phyloP scores from a whole-genome alignment of 2,329 filamentous ascomycete species.

The Thielaviopsis populi region DNA sequence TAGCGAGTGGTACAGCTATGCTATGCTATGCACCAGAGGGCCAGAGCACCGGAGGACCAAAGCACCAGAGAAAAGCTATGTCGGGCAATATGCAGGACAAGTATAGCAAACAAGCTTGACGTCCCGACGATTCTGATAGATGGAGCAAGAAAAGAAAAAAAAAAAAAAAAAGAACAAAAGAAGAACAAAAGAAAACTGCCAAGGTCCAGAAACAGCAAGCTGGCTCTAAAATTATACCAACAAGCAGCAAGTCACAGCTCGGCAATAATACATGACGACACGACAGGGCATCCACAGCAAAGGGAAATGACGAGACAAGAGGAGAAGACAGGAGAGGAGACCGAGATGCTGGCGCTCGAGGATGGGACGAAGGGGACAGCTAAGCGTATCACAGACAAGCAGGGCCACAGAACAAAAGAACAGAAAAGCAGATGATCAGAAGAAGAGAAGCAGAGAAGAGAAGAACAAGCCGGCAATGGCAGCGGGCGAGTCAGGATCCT shows the following conservation, averaged over 20 bases:
- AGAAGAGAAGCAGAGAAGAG: background rate
- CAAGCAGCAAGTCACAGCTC: background rate
- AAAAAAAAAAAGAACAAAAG: background rate
- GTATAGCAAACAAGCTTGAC: background rate
- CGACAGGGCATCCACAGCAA: background rate
- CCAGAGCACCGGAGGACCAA: no score
- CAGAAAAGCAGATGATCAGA: background rate
- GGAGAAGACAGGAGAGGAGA: no score
- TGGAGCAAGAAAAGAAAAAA: background rate
- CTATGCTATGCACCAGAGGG: no score
- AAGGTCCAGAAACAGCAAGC: background rate
- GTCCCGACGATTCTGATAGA: background rate
- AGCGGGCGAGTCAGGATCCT: background rate
- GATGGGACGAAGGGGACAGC: no score
- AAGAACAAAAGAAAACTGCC: background rate
- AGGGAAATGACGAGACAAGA: background rate
- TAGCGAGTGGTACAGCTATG: background rate
- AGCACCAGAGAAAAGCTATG: background rate
- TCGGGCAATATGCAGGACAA: background rate
- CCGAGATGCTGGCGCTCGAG: background rate
- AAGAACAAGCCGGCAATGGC: slow-evolving; percentile 2
- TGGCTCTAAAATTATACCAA: background rate
- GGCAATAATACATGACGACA: background rate
- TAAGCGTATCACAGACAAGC: no score
- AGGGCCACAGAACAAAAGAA: background rate